Evolutionary conservation across 1,284 basidiomycete genomes (phyloP), one percentile per base, ranked within the genome.

Genomic region (Puccinia horiana): DNA sequence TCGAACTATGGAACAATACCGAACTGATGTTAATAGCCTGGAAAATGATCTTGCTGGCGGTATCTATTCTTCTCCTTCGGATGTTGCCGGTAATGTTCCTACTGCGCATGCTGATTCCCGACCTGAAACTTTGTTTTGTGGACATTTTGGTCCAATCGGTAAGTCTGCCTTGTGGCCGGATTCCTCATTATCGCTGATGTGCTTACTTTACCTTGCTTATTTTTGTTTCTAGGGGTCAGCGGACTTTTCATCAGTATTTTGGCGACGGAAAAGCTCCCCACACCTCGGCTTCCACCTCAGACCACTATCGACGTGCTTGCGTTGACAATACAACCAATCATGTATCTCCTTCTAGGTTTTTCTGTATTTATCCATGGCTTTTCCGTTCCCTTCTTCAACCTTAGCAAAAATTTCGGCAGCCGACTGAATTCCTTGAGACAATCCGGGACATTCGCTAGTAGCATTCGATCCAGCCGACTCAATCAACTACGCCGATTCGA

Each of bases 371-470:
- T 85, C 1, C 86, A 98, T 85, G 95, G 95, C 8, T 89, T 98
- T 6, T 95, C 94, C 26, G 96, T 98, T 84, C 94, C 95, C 0
- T 93, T 93, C 87, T 95, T 97, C 89, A 94, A 94, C 37, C 91
- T 97, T 42, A 92, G 94, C 20, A 90, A 93, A 40, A 91, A 94
- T 44, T 94, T 97, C 12, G 94, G 95, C 86, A 92, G 93, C 20
- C 93, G 95, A 81, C 93, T 93, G 5, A 90, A 93, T 83, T 95
- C 94, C 14, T 95, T 94, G 92, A 92, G 92, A 2, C 89, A 92
- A 56, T 91, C 91, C 83, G 89, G 90, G 83, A 91, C 90, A 1
- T 88, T 89, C 84, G 88, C 89, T 75, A 87, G 88, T 11, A 69
- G 76, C 35, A 70, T 69, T 79, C 63, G 67, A 54, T 65, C 76